phyloP scores from a whole-genome alignment of 2,329 filamentous ascomycete species.

The Sarocladiaceae sp. region DNA sequence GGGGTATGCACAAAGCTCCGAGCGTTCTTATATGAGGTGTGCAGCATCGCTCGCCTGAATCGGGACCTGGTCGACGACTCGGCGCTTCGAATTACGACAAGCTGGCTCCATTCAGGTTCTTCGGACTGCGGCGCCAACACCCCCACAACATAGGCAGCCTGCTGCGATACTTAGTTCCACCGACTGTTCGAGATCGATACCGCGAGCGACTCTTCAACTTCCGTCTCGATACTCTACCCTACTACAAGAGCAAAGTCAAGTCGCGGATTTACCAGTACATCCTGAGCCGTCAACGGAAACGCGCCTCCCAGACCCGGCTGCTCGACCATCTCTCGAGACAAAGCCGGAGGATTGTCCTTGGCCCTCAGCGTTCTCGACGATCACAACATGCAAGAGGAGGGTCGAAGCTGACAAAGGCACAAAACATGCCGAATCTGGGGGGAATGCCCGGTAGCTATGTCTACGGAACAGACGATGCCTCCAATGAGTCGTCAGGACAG shows the following conservation, averaged over 20 bases:
- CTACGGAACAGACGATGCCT: slow-evolving; percentile 18
- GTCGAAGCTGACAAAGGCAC: slow-evolving; percentile 19
- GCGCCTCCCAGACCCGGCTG: slow-evolving; percentile 40
- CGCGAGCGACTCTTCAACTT: slow-evolving; percentile 62
- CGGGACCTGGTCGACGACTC: not conserved
- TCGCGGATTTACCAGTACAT: slow-evolving; percentile 71
- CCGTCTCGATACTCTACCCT: slow-evolving; percentile 67
- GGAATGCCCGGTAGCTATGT: slow-evolving; percentile 12
- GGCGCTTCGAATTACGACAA: slow-evolving; percentile 17
- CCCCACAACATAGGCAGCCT: slow-evolving; percentile 41
- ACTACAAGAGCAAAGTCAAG: slow-evolving; percentile 64
- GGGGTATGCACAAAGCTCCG: not conserved
- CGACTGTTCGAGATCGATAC: slow-evolving; percentile 52
- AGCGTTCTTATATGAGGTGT: slow-evolving; percentile 1
- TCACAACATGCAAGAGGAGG: slow-evolving; percentile 25
- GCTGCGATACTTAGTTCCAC: slow-evolving; percentile 64
- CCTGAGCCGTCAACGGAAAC: slow-evolving; percentile 54
- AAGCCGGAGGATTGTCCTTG: slow-evolving; percentile 40
- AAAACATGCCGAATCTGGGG: slow-evolving; percentile 22
- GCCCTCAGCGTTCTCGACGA: slow-evolving; percentile 22
- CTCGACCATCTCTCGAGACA: slow-evolving; percentile 35
- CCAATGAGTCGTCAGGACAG: slow-evolving; percentile 6
- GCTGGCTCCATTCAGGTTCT: slow-evolving; percentile 39
- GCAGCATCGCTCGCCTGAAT: not conserved
- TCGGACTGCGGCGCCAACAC: slow-evolving; percentile 26